Evolutionary conservation across 768 basidiomycete genomes (phyloP).

Genomic region (Glaciozyma antarctica): DNA sequence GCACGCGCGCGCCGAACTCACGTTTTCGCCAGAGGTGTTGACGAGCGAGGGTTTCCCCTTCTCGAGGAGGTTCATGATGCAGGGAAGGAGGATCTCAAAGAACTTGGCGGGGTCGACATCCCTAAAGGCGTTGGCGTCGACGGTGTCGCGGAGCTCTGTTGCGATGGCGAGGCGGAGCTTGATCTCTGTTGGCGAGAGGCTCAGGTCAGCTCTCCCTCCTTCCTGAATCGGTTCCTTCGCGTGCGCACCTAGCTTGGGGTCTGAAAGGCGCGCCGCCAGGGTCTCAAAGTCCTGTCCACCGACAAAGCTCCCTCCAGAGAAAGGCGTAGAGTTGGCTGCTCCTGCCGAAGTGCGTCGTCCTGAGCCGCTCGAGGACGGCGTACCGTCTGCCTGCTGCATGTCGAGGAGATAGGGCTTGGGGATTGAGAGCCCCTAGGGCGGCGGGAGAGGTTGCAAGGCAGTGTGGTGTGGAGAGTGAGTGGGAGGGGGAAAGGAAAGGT

Average conservation of each 20-base stretch:
- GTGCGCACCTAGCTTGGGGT: not conserved
- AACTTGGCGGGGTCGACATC: conserved; percentile 32
- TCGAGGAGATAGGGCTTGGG: no score
- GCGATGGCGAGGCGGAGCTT: conserved; percentile 31
- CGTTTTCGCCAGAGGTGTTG: conserved; percentile 30
- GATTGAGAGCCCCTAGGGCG: no score
- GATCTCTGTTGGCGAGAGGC: not conserved
- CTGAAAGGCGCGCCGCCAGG: conserved; percentile 1
- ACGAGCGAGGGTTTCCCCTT: conserved; percentile 30
- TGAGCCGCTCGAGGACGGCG: no score
- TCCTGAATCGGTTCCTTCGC: no score
- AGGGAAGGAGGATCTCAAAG: conserved; percentile 33
- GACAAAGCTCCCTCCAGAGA: not conserved
- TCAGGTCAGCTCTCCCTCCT: no score
- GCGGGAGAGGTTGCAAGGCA: no score
- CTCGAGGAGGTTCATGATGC: conserved; percentile 29
- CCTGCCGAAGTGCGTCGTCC: no score
- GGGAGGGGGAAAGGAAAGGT: no score
- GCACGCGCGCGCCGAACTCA: conserved; percentile 1
- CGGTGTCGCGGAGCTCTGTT: conserved; percentile 34
- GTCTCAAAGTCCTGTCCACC: conserved; percentile 7
- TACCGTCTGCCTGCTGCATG: no score
- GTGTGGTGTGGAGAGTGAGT: no score
- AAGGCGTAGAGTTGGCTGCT: no score
- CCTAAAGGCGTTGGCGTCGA: conserved; percentile 25